Evolutionary conservation across 495 filamentous ascomycete species (phyloP).

Genomic region (Lasiosphaeris hirsuta): DNA sequence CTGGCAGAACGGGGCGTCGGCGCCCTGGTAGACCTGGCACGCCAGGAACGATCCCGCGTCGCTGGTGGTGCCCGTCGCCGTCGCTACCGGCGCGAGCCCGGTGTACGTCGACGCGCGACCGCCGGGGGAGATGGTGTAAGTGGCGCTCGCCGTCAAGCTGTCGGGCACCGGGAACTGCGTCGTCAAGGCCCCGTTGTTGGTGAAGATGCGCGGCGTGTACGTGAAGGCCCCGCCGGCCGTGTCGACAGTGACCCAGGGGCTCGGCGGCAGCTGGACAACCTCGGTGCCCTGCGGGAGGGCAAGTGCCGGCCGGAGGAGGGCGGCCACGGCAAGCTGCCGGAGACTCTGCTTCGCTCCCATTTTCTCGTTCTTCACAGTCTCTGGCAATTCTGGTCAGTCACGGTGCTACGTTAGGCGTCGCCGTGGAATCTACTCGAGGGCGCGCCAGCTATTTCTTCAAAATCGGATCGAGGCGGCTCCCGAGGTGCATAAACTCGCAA

Average conservation of each 20-base stretch:
- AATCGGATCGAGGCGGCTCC: not conserved
- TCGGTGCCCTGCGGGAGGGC: slow-evolving; percentile 16
- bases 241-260: slow-evolving; percentile 30
- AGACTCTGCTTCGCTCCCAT: not conserved
- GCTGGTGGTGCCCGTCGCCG: slow-evolving; percentile 15
- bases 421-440: not conserved
- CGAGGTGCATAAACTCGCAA: slow-evolving; percentile 16
- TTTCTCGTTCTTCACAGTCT: slow-evolving; percentile 1
- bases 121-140: slow-evolving; percentile 24
- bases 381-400: not conserved
- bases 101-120: slow-evolving; percentile 21
- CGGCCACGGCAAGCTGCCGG: slow-evolving; percentile 8
- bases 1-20: slow-evolving; percentile 27
- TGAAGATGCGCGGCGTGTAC: slow-evolving; percentile 23
- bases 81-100: slow-evolving; percentile 28
- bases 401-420: not conserved
- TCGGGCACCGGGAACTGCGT: slow-evolving; percentile 24
- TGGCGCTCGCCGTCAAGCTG: slow-evolving; percentile 20
- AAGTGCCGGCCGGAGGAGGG: slow-evolving; percentile 7
- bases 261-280: slow-evolving; percentile 6
- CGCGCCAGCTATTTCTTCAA: not conserved
- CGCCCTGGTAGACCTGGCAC: slow-evolving; percentile 20
- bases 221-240: slow-evolving; percentile 20
- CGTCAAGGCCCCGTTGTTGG: slow-evolving; percentile 18
- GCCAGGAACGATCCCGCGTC: slow-evolving; percentile 26